A percentile compares a stretch with the other conserved stretches of the same genome.
phyloP scores from a whole-genome alignment of 495 filamentous ascomycete species.

The Trichoderma parareesei region DNA sequence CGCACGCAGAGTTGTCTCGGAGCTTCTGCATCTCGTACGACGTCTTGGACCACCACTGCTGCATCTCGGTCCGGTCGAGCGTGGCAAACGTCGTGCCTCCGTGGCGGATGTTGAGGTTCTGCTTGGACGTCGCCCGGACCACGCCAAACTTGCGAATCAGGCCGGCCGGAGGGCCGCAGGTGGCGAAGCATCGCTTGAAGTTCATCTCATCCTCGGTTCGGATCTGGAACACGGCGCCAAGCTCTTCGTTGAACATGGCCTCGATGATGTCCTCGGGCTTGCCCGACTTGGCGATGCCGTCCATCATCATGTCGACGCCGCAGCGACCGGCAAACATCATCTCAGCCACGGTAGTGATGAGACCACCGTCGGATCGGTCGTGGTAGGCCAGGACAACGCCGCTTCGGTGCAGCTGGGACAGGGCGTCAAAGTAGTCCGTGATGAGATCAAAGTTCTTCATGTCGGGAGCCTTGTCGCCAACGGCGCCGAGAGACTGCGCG shows the following conservation, averaged over 20 bases:
- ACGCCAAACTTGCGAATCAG: constrained; percentile 76
- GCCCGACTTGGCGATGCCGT: constrained; percentile 51
- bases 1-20: constrained; percentile 80
- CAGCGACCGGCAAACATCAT: constrained; percentile 98
- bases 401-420: constrained; percentile 75
- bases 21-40: constrained; percentile 88
- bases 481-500: constrained; percentile 82
- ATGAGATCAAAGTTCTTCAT: constrained; percentile 72
- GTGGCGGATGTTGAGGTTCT: constrained; percentile 68
- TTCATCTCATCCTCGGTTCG: constrained; percentile 71
- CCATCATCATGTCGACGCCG: constrained; percentile 77
- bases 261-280: constrained; percentile 58
- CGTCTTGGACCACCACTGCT: constrained; percentile 81
- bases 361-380: constrained; percentile 85
- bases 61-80: constrained; percentile 61
- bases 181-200: constrained; percentile 87
- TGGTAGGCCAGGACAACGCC: constrained; percentile 91
- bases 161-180: constrained; percentile 74
- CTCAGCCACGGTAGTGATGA: constrained; percentile 85
- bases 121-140: constrained; percentile 59
- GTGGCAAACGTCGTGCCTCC: constrained; percentile 58
- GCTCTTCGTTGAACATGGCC: constrained; percentile 88
- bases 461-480: constrained; percentile 79
- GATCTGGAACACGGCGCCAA: constrained; percentile 96
- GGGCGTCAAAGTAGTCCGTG: constrained; percentile 87